Evolutionary conservation across 129 eudicot genomes (phyloP).

Genomic region (Apium graveolens): DNA sequence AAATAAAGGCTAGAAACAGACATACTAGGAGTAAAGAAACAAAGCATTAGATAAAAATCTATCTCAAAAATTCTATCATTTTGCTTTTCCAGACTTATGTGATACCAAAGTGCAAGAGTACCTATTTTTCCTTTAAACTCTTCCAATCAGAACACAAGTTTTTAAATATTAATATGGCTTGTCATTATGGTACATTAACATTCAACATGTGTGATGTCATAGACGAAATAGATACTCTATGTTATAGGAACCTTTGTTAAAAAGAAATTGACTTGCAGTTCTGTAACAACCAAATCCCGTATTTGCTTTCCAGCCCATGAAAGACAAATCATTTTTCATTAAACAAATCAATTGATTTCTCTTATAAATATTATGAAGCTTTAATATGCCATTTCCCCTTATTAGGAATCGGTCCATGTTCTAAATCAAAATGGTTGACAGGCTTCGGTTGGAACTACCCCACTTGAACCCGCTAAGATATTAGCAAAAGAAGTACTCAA

Average conservation of each 20-base stretch:
- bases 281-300: background rate
- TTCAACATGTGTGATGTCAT: background rate
- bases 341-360: background rate
- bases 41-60: background rate
- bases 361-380: background rate
- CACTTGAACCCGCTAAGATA: background rate
- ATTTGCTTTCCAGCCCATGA: background rate
- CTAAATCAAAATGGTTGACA: background rate
- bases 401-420: background rate
- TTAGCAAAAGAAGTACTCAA: background rate
- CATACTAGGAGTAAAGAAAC: background rate
- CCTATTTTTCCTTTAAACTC: background rate
- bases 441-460: background rate
- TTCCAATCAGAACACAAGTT: background rate
- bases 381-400: background rate
- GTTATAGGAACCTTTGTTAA: background rate
- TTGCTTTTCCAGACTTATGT: background rate
- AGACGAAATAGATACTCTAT: background rate
- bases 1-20: background rate
- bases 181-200: background rate
- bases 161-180: background rate
- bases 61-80: background rate
- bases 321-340: background rate
- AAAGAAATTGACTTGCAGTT: background rate
- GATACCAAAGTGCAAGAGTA: background rate